Evolutionary conservation across 805 yeast genomes (phyloP).

Genomic region (Grigorovia jiainica): DNA sequence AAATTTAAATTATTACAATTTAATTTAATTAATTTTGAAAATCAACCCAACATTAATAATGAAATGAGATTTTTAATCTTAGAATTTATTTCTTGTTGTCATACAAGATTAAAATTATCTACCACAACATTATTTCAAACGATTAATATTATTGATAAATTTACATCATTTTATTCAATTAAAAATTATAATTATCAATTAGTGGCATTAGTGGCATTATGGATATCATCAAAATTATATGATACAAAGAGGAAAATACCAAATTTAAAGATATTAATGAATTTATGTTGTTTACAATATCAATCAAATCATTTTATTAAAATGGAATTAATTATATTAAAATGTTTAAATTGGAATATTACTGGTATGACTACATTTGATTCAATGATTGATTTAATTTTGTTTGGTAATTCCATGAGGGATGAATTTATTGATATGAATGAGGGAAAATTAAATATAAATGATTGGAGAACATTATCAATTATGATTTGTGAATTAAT

Average conservation of each 20-base stretch:
- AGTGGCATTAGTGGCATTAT: conserved; percentile 74
- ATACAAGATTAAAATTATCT: conserved; percentile 50
- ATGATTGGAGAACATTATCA: conserved; percentile 45
- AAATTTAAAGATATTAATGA: conserved; percentile 40
- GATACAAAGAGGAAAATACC: conserved; percentile 62
- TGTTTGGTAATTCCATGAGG: conserved; percentile 21
- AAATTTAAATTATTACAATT: not conserved
- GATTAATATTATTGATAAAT: conserved; percentile 71
- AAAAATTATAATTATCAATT: conserved; percentile 77
- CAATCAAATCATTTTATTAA: conserved; percentile 46
- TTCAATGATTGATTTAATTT: conserved; percentile 47
- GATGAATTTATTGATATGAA: not conserved
- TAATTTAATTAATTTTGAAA: conserved; percentile 21
- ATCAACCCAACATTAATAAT: conserved; percentile 33
- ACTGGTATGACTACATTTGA: conserved; percentile 42
- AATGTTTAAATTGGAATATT: conserved; percentile 55
- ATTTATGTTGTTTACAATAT: conserved; percentile 49
- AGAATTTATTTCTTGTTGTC: conserved; percentile 69
- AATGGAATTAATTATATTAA: conserved; percentile 60
- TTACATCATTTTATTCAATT: conserved; percentile 72
- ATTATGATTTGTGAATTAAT: conserved; percentile 57
- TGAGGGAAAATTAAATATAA: conserved; percentile 16
- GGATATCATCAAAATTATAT: conserved; percentile 80
- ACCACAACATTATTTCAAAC: conserved; percentile 59
- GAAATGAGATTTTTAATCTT: conserved; percentile 69